These are phyloP conservation scores for Scutellaria minor DNA, from an alignment of 257 asterid species.

Conservation along the genomic window DNA sequence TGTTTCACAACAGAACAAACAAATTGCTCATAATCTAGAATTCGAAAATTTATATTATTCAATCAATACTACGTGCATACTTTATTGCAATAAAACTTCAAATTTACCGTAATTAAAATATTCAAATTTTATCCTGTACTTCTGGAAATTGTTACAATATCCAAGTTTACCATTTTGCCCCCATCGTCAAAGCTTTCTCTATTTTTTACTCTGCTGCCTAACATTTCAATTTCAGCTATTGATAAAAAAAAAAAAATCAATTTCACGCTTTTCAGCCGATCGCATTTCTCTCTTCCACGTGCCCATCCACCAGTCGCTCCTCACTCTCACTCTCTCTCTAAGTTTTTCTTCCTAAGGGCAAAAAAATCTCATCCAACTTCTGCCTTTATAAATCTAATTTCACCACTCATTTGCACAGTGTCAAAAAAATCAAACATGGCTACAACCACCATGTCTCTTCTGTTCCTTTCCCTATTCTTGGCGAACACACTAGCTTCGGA, in stretches of 20 bases:
- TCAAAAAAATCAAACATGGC: slow-evolving; percentile 29
- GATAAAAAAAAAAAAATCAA: no score
- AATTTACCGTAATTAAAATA: no score
- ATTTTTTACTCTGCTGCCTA: not conserved
- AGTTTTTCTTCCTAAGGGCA: not conserved
- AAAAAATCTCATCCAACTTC: not conserved
- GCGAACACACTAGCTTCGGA: slow-evolving; percentile 46
- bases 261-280: not conserved
- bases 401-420: slow-evolving; percentile 14
- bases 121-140: no score
- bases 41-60: no score
- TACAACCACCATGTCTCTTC: not conserved
- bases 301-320: slow-evolving; percentile 7
- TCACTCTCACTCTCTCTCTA: not conserved
- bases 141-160: no score
- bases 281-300: slow-evolving; percentile 22
- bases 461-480: slow-evolving; percentile 33
- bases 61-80: no score
- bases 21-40: no score
- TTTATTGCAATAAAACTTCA: no score
- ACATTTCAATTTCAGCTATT: not conserved
- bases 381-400: slow-evolving; percentile 28
- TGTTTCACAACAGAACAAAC: no score
- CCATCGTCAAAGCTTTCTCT: not conserved
- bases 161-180: not conserved